A percentile compares a stretch with the other conserved stretches of the same genome.
Conservation (phyloP, 108 stramenopile genomes). For the Stephanodiscus minutulus region DNA sequence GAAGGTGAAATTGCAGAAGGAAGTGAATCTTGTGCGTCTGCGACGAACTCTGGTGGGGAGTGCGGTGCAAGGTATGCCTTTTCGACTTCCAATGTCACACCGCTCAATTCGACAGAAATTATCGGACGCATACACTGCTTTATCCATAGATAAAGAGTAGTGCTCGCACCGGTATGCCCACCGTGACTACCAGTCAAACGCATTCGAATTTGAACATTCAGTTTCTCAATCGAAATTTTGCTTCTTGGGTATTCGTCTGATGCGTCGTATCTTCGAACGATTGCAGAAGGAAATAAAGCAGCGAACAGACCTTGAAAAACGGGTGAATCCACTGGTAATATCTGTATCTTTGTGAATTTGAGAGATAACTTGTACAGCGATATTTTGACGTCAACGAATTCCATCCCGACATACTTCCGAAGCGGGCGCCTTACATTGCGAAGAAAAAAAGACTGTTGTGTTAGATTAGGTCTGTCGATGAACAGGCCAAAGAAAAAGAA, state of each 20-base stretch:
- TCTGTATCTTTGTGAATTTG: conserved; percentile 13
- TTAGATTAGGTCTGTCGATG: neutral
- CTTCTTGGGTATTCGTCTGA: conserved; percentile 31
- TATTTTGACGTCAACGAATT: conserved; percentile 24
- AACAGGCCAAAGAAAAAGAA: neutral
- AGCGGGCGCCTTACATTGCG: conserved; percentile 21
- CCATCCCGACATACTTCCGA: conserved; percentile 32
- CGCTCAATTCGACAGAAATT: conserved; percentile 26
- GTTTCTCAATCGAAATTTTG: conserved; percentile 21
- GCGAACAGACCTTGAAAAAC: conserved; percentile 15
- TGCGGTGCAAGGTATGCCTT: conserved; percentile 48
- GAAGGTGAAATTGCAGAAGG: conserved; percentile 23
- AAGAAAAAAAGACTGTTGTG: neutral
- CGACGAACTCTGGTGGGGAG: conserved; percentile 14
- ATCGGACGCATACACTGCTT: conserved; percentile 31
- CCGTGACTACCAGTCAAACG: neutral
- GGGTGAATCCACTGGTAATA: conserved; percentile 25
- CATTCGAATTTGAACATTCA: conserved; percentile 24
- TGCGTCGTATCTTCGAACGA: conserved; percentile 18
- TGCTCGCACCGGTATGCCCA: neutral
- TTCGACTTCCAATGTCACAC: conserved; percentile 31
- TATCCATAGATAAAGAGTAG: neutral
- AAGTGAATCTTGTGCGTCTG: neutral
- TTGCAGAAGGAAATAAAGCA: conserved; percentile 33
- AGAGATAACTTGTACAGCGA: conserved; percentile 10